A percentile compares a stretch with the other conserved stretches of the same genome.
phyloP scores from a whole-genome alignment of 2,329 filamentous ascomycete genomes.

The Cordyceps fumosorosea region DNA sequence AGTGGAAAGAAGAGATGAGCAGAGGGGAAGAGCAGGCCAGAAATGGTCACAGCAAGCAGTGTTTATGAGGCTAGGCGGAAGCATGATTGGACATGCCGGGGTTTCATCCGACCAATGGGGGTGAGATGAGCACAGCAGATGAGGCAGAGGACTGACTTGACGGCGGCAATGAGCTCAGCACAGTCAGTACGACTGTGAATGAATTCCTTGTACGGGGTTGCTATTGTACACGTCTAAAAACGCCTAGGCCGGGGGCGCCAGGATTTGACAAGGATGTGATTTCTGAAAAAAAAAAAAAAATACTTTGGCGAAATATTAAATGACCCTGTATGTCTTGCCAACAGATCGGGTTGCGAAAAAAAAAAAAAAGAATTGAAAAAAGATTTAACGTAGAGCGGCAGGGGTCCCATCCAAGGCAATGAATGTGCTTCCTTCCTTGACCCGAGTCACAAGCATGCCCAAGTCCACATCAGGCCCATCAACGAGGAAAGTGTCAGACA shows the following conservation, averaged over 20 bases:
- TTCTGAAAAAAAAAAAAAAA: background rate
- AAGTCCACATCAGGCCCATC: conserved; percentile 8
- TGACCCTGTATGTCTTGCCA: conserved; percentile 3
- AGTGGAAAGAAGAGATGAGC: conserved; percentile 5
- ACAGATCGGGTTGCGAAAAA: conserved; percentile 8
- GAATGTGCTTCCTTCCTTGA: background rate
- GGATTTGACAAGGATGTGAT: background rate
- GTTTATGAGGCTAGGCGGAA: conserved; percentile 23
- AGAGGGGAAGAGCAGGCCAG: conserved; percentile 2
- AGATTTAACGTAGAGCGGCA: background rate
- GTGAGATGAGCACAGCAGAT: conserved; percentile 25
- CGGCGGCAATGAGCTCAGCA: conserved; percentile 26
- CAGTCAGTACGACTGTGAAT: conserved; percentile 12
- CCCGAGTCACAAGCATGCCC: conserved; percentile 12
- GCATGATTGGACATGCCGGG: conserved; percentile 30
- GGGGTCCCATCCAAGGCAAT: background rate
- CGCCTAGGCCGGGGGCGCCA: background rate
- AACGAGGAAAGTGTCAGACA: conserved; percentile 10
- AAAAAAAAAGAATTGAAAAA: background rate
- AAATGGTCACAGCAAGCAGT: conserved; percentile 19
- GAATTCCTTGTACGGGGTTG: conserved; percentile 4
- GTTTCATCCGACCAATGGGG: conserved; percentile 28
- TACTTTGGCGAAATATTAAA: background rate
- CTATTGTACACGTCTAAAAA: conserved; percentile 8
- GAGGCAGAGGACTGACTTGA: conserved; percentile 25